phyloP scores from a whole-genome alignment of 352 stramenopile species.

The Pythium grandisporangium region DNA sequence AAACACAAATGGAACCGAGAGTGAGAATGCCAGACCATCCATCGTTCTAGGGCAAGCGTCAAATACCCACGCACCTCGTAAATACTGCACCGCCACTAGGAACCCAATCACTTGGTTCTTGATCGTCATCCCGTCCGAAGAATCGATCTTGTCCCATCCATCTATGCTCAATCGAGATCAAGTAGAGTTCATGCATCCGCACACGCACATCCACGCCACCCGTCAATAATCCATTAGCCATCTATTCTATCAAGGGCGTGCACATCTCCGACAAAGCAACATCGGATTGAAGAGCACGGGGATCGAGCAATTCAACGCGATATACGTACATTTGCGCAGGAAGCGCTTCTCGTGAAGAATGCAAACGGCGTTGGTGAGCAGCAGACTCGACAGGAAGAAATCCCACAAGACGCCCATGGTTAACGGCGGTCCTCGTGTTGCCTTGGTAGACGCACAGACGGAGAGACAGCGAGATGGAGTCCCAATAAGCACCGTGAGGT shows the following conservation, averaged over 20 bases:
- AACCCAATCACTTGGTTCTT: constrained; percentile 86
- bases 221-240: no score
- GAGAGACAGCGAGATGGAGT: no score
- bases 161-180: no score
- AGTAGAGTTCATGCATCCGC: neutral
- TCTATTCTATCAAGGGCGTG: no score
- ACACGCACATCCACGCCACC: neutral
- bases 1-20: no score
- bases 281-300: no score
- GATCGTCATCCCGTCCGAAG: constrained; percentile 70
- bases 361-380: constrained; percentile 81
- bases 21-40: neutral
- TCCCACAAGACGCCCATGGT: constrained; percentile 83
- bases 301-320: no score
- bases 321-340: constrained; percentile 71
- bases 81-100: constrained; percentile 77
- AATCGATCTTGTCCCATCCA: constrained; percentile 78
- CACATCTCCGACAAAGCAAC: no score
- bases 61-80: constrained; percentile 32
- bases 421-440: no score
- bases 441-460: no score
- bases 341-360: constrained; percentile 87
- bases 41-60: neutral
- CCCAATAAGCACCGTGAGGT: no score
- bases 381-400: constrained; percentile 78